Conservation (phyloP, 2,329 filamentous ascomycete species). For the Cercospora nicotianae region DNA sequence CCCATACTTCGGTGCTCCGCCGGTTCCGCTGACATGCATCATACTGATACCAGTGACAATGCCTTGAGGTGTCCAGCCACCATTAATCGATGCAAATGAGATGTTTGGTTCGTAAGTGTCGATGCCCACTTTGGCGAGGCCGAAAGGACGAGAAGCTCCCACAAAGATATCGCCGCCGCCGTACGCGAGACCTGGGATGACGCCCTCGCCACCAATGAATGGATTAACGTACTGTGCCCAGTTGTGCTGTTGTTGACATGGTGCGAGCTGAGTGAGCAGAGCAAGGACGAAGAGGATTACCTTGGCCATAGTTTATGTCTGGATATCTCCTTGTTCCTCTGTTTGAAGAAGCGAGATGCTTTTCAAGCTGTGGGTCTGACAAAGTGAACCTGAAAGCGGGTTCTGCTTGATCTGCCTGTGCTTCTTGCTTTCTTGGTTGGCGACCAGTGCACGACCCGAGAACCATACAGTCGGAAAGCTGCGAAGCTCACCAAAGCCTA, state of each 20-base stretch:
- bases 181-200: slow-evolving; percentile 46
- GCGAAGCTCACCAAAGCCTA: background rate
- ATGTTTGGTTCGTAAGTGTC: slow-evolving; percentile 42
- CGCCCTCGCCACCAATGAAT: slow-evolving; percentile 53
- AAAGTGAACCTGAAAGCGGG: too few relatives aligned
- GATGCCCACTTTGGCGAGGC: slow-evolving; percentile 47
- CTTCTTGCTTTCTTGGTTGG: too few relatives aligned
- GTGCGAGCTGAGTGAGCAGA: background rate
- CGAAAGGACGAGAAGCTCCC: slow-evolving; percentile 45
- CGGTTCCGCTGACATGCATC: slow-evolving; percentile 67
- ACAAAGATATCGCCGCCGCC: slow-evolving; percentile 49
- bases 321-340: background rate
- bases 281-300: too few relatives aligned
- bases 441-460: background rate
- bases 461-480: background rate
- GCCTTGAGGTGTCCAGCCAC: slow-evolving; percentile 42
- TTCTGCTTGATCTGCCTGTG: too few relatives aligned
- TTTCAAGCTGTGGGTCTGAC: background rate
- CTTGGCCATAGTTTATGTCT: background rate
- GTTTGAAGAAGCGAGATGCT: background rate
- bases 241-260: slow-evolving; percentile 26
- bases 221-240: slow-evolving; percentile 51
- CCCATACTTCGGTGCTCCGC: slow-evolving; percentile 69
- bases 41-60: slow-evolving; percentile 41
- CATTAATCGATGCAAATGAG: slow-evolving; percentile 43